phyloP scores from a whole-genome alignment of 352 stramenopile species.

The Phytophthora capsici region DNA sequence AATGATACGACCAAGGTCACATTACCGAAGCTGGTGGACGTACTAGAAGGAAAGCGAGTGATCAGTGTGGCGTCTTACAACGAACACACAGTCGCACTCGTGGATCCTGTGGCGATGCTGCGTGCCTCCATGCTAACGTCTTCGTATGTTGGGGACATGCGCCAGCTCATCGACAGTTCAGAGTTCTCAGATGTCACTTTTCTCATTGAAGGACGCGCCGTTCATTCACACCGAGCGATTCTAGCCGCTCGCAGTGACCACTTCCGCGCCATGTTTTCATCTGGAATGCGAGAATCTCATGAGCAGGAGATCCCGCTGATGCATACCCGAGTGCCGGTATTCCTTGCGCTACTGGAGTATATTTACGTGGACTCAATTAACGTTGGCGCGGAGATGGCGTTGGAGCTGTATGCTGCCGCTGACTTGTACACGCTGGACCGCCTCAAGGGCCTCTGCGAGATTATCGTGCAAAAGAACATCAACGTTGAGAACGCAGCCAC shows the following conservation, averaged over 20 bases:
- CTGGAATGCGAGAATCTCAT: slow-evolving; percentile 92
- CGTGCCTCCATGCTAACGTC: slow-evolving; percentile 82
- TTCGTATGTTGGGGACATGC: slow-evolving; percentile 91
- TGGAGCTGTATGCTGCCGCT: slow-evolving; percentile 94
- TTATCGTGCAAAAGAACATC: slow-evolving; percentile 91
- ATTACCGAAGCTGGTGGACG: slow-evolving; percentile 93
- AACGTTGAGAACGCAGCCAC: slow-evolving; percentile 86
- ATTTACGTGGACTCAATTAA: slow-evolving; percentile 97
- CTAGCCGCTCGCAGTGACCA: slow-evolving; percentile 94
- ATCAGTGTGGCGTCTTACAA: slow-evolving; percentile 98
- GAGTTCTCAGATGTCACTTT: slow-evolving; percentile 92
- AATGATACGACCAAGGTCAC: slow-evolving; percentile 95
- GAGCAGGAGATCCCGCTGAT: slow-evolving; percentile 89
- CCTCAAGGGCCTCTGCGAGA: slow-evolving; percentile 92
- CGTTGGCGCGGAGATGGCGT: slow-evolving; percentile 91
- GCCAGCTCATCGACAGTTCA: slow-evolving; percentile 91
- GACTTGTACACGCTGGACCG: slow-evolving; percentile 96
- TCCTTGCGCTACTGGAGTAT: slow-evolving; percentile 96
- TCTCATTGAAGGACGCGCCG: slow-evolving; percentile 81
- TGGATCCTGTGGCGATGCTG: slow-evolving; percentile 81
- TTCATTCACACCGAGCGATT: slow-evolving; percentile 92
- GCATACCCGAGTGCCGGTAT: slow-evolving; percentile 92
- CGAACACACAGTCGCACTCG: slow-evolving; percentile 95
- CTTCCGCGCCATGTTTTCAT: slow-evolving; percentile 95
- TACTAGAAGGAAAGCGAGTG: slow-evolving; percentile 92